Evolutionary conservation across 2,329 filamentous ascomycete species (phyloP).

Genomic region (Colletotrichum camelliae): DNA sequence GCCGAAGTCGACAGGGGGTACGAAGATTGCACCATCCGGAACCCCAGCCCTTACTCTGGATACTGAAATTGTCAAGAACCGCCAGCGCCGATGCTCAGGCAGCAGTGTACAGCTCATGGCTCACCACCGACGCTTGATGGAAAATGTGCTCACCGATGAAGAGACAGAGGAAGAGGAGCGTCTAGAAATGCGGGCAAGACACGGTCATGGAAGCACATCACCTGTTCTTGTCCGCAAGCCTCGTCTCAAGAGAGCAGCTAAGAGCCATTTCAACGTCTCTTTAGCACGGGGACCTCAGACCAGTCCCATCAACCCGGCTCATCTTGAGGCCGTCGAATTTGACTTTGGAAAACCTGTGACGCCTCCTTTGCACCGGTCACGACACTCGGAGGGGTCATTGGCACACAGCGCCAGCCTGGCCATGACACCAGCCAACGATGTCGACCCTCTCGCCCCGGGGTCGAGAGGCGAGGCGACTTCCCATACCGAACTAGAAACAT

Average conservation of each 20-base stretch:
- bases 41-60: constrained; percentile 27
- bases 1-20: constrained; percentile 28
- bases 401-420: not conserved
- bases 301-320: constrained; percentile 25
- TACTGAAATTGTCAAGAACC: constrained; percentile 34
- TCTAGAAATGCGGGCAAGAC: constrained; percentile 44
- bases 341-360: constrained; percentile 18
- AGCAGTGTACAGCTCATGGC: constrained; percentile 50
- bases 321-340: constrained; percentile 29
- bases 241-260: constrained; percentile 46
- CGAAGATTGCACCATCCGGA: constrained; percentile 23
- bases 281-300: constrained; percentile 29
- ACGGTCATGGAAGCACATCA: constrained; percentile 29
- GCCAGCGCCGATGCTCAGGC: constrained; percentile 54
- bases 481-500: constrained; percentile 21
- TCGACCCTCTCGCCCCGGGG: not conserved
- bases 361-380: constrained; percentile 10
- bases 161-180: constrained; percentile 50
- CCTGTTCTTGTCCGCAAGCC: constrained; percentile 38
- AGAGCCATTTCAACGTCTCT: constrained; percentile 36
- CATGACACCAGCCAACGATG: constrained; percentile 8
- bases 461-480: constrained; percentile 13
- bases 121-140: constrained; percentile 38
- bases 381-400: constrained; percentile 5
- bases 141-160: constrained; percentile 47